Evolutionary conservation across 495 filamentous ascomycete species (phyloP).

Genomic region (Neurospora terricola): DNA sequence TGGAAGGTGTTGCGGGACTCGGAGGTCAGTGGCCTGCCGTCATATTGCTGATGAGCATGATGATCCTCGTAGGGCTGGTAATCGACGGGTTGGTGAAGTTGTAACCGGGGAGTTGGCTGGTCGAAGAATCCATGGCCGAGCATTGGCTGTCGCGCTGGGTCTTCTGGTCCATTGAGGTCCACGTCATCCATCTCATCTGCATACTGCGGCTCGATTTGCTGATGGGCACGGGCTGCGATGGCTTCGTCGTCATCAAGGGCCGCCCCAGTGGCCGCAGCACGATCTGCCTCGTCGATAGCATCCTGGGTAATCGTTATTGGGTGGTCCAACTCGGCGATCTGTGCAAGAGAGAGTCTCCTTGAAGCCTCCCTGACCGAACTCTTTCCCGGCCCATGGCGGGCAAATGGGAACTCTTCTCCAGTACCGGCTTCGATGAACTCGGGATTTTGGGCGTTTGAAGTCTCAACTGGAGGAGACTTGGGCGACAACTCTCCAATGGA

Average conservation of each 20-base stretch:
- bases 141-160: conserved; percentile 7
- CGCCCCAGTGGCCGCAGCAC: conserved; percentile 7
- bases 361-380: conserved; percentile 34
- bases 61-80: conserved; percentile 11
- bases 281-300: conserved; percentile 37
- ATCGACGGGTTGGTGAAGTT: conserved; percentile 17
- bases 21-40: conserved; percentile 32
- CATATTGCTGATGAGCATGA: neutral
- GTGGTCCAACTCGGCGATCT: conserved; percentile 35
- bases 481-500: conserved; percentile 16
- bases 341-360: conserved; percentile 32
- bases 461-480: neutral
- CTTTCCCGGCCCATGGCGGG: conserved; percentile 38
- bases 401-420: conserved; percentile 24
- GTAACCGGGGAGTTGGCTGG: conserved; percentile 14
- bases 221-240: conserved; percentile 21
- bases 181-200: conserved; percentile 12
- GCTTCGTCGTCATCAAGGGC: conserved; percentile 21
- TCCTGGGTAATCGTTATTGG: conserved; percentile 33
- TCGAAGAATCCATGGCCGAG: conserved; percentile 4
- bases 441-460: neutral
- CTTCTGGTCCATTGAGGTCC: neutral
- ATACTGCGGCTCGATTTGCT: conserved; percentile 21
- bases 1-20: conserved; percentile 61
- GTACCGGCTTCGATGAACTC: conserved; percentile 13